phyloP scores from a whole-genome alignment of 176 grass and related monocot genomes.

The Miscanthus lutarioriparius region DNA sequence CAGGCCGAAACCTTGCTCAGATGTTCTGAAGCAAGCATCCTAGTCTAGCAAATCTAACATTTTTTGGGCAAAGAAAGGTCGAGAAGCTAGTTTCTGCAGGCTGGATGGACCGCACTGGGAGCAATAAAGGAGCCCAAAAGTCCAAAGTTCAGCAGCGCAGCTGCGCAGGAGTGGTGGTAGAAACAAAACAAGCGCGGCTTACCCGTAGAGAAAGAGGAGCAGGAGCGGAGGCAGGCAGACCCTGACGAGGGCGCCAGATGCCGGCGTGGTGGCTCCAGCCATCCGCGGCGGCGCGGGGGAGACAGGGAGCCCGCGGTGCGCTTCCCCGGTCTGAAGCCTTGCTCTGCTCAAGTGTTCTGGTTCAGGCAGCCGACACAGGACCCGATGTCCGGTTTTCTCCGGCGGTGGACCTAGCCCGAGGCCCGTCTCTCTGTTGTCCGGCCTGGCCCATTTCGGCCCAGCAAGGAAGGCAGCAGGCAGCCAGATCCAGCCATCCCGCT shows the following conservation, averaged over 20 bases:
- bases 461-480: background rate
- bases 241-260: background rate
- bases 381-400: background rate
- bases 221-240: background rate
- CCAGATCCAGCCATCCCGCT: background rate
- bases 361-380: background rate
- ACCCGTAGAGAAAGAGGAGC: constrained; percentile 37
- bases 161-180: background rate
- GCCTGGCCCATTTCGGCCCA: background rate
- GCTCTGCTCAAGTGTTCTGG: background rate
- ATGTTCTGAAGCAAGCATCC: background rate
- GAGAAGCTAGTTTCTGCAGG: background rate
- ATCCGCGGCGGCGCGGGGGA: constrained; percentile 28
- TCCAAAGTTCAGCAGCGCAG: background rate
- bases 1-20: background rate
- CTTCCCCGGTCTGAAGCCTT: background rate
- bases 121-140: background rate
- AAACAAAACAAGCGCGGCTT: background rate
- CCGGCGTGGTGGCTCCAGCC: constrained; percentile 21
- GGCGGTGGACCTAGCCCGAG: background rate
- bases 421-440: background rate
- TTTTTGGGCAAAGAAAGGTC: background rate
- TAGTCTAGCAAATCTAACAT: constrained; percentile 21
- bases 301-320: background rate
- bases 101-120: background rate